Evolutionary conservation across 2,329 filamentous ascomycete genomes (phyloP).

Genomic region (Daldinia sp.): DNA sequence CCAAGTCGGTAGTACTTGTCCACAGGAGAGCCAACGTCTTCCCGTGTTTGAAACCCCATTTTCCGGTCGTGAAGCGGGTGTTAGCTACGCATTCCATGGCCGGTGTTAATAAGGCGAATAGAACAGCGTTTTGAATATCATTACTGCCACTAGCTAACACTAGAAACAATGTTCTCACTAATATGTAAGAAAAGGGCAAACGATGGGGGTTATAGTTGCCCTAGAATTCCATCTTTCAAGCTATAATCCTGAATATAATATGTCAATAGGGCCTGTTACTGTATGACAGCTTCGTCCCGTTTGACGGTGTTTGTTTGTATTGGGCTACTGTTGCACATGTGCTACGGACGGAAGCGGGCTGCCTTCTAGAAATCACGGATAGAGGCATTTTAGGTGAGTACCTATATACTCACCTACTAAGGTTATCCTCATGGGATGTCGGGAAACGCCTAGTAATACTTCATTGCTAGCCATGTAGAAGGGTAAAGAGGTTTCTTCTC

Average conservation of each 20-base stretch:
- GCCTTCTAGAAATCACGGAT: constrained; percentile 5
- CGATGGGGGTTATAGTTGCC: background rate
- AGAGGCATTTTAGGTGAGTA: background rate
- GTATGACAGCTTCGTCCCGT: constrained; percentile 8
- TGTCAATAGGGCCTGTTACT: background rate
- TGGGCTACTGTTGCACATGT: constrained; percentile 20
- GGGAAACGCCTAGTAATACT: too few species aligned
- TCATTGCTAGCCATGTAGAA: too few species aligned
- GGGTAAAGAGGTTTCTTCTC: background rate
- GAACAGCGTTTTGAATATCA: constrained; percentile 3
- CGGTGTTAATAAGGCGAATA: background rate
- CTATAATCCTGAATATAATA: background rate
- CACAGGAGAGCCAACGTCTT: constrained; percentile 17
- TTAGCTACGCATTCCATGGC: background rate
- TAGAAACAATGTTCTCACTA: background rate
- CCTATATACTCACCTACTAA: too few species aligned
- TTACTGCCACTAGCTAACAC: background rate
- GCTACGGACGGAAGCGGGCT: constrained; percentile 27
- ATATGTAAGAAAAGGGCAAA: background rate
- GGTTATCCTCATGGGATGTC: too few species aligned
- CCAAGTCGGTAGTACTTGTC: constrained; percentile 6
- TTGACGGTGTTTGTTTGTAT: constrained; percentile 28
- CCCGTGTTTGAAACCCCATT: constrained; percentile 14
- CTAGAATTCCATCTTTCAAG: background rate
- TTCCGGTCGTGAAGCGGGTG: constrained; percentile 23